A percentile compares a stretch with the other conserved stretches of the same genome.
These are phyloP conservation scores for Naganishia randhawae DNA, from an alignment of 768 basidiomycete species.

Conservation along the genomic window DNA sequence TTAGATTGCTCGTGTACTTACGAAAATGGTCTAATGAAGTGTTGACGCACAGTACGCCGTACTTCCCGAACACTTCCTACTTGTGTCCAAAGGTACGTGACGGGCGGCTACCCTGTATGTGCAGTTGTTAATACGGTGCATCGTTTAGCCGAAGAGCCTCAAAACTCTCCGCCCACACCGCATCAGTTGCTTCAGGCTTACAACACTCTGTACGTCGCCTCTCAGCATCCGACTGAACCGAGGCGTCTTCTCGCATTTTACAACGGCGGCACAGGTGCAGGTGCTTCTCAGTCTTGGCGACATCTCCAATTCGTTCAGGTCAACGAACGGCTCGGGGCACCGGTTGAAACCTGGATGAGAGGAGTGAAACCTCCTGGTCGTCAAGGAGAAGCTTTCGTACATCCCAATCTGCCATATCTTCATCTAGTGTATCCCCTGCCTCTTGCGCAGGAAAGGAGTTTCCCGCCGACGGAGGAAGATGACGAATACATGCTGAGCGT, in stretches of 20 bases:
- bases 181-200: conserved; percentile 74
- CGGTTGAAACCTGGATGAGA: conserved; percentile 69
- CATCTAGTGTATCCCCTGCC: conserved; percentile 45
- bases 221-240: conserved; percentile 55
- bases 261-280: conserved; percentile 67
- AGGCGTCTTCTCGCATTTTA: conserved; percentile 72
- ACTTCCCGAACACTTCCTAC: conserved; percentile 76
- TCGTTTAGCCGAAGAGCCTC: conserved; percentile 52
- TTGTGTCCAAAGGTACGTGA: conserved; percentile 73
- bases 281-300: conserved; percentile 86
- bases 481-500: conserved; percentile 37
- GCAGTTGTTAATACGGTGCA: conserved; percentile 1
- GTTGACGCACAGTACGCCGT: conserved; percentile 60
- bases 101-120: background rate
- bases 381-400: conserved; percentile 68
- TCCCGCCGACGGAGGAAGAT: conserved; percentile 36
- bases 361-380: conserved; percentile 47
- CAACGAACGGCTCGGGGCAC: conserved; percentile 60
- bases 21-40: background rate
- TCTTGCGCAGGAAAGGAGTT: conserved; percentile 29
- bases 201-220: conserved; percentile 66
- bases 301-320: conserved; percentile 82
- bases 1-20: background rate
- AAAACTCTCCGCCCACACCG: conserved; percentile 74
- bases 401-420: conserved; percentile 66